phyloP scores from a whole-genome alignment of 208 protist species.

The Trypanosomatidae sp. region DNA sequence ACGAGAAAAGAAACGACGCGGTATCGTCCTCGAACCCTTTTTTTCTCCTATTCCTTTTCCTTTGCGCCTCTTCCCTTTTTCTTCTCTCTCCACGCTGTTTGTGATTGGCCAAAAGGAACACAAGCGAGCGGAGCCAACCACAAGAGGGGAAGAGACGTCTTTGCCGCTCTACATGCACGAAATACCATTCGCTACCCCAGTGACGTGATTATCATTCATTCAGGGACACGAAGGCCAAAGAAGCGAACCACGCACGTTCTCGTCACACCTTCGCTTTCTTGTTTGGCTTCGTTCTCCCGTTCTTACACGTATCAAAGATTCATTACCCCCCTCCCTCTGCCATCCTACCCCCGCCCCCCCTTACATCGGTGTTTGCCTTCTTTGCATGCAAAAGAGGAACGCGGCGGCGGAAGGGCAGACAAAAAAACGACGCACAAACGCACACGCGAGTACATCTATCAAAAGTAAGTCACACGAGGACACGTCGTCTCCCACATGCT shows the following conservation, averaged over 20 bases:
- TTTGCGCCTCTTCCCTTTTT: background rate
- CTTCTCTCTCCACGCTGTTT: background rate
- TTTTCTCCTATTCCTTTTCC: slow-evolving; percentile 6
- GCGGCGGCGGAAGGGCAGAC: background rate
- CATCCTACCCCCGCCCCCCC: background rate
- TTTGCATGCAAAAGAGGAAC: background rate
- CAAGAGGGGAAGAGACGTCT: background rate
- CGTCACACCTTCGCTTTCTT: background rate
- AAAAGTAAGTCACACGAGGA: background rate
- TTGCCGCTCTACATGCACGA: background rate
- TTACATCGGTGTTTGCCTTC: background rate
- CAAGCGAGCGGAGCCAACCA: background rate
- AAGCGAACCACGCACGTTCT: background rate
- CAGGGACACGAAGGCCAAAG: background rate
- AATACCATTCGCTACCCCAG: background rate
- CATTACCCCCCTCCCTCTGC: background rate
- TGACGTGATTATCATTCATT: background rate
- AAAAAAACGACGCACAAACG: background rate
- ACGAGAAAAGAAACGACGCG: background rate
- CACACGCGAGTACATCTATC: background rate
- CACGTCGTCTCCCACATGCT: background rate
- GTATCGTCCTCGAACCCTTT: background rate
- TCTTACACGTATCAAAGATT: background rate
- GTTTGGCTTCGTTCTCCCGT: background rate
- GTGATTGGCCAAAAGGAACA: background rate